Percentiles rank a stretch among this genome's conserved stretches.
These are phyloP conservation scores for Saccharomycopsis olivae DNA, from an alignment of 805 yeast species.

Conservation along the genomic window DNA sequence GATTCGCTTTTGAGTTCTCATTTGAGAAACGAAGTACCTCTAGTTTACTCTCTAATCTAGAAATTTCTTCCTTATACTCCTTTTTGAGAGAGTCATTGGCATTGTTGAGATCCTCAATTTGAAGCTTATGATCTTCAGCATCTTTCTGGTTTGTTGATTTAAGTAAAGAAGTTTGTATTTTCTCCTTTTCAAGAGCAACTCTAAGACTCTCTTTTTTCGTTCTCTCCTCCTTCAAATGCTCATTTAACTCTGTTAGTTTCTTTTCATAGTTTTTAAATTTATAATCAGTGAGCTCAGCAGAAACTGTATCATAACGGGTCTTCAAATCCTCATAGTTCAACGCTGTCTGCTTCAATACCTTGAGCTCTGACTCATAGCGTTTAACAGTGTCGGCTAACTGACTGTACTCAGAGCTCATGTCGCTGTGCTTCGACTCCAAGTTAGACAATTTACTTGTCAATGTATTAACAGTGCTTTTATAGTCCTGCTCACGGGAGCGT, in stretches of 20 bases:
- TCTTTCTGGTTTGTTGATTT: conserved; percentile 22
- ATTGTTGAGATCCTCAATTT: conserved; percentile 22
- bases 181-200: conserved; percentile 26
- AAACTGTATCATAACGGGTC: too few relatives aligned
- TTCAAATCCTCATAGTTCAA: too few relatives aligned
- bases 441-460: too few relatives aligned
- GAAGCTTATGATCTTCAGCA: conserved; percentile 24
- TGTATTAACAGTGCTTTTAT: too few relatives aligned
- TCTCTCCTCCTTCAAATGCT: conserved; percentile 1
- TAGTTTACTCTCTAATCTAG: conserved; percentile 54
- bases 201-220: conserved; percentile 2
- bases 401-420: too few relatives aligned
- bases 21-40: conserved; percentile 56
- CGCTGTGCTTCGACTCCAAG: too few relatives aligned
- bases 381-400: too few relatives aligned
- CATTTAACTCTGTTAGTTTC: conserved; percentile 9
- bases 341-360: too few relatives aligned
- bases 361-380: too few relatives aligned
- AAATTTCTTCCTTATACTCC: conserved; percentile 34
- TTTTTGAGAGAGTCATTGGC: conserved; percentile 22
- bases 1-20: conserved; percentile 30
- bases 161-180: conserved; percentile 14
- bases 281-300: conserved; percentile 20
- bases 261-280: conserved; percentile 18
- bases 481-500: conserved; percentile 35